Conservation (phyloP, 306 rosid genomes). For the Prunus davidiana region DNA sequence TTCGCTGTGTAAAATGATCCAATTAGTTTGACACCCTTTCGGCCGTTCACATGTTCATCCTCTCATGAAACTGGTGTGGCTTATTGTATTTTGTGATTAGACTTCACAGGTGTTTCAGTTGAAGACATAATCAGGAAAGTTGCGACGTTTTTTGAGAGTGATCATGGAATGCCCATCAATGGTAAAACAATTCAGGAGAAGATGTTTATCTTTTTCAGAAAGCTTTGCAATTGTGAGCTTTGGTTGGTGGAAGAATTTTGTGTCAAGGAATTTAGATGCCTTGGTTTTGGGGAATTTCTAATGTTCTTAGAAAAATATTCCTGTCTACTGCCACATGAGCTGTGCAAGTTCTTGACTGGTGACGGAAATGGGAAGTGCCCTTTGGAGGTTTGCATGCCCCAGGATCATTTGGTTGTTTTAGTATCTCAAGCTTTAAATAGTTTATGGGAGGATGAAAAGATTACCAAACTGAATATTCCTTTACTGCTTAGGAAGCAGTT, state of each 20-base stretch:
- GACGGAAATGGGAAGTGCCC: conserved; percentile 38
- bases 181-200: conserved; percentile 30
- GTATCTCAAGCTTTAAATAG: conserved; percentile 71
- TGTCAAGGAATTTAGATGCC: conserved; percentile 59
- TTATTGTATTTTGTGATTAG: conserved; percentile 13
- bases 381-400: conserved; percentile 60
- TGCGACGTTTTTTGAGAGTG: conserved; percentile 49
- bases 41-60: neutral
- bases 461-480: conserved; percentile 54
- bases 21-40: neutral
- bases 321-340: conserved; percentile 58
- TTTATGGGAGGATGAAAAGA: conserved; percentile 53
- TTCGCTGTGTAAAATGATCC: neutral
- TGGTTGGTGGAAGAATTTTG: conserved; percentile 77
- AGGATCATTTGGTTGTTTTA: conserved; percentile 54
- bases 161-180: conserved; percentile 30
- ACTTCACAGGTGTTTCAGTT: conserved; percentile 53
- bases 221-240: conserved; percentile 61
- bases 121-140: conserved; percentile 65
- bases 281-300: conserved; percentile 79
- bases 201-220: conserved; percentile 47
- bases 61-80: conserved; percentile 12
- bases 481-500: conserved; percentile 69
- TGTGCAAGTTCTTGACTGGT: conserved; percentile 41
- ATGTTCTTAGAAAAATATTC: conserved; percentile 57